These are phyloP conservation scores for Wickerhamiella cacticola DNA, from an alignment of 805 yeast species.

Conservation along the genomic window DNA sequence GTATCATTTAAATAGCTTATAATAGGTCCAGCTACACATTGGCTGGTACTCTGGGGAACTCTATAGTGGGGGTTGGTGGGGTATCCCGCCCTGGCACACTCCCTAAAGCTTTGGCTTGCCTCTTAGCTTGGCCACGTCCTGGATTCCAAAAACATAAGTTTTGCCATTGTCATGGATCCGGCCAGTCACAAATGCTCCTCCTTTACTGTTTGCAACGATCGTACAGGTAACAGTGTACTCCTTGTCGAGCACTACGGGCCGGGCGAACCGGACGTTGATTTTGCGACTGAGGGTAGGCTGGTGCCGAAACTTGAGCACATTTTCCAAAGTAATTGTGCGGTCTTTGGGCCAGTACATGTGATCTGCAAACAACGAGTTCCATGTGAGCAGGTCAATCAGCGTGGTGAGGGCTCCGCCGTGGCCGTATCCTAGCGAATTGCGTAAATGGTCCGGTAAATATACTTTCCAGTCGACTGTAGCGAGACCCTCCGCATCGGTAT, in stretches of 20 bases:
- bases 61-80: background rate
- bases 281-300: background rate
- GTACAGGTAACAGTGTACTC: slow-evolving; percentile 4
- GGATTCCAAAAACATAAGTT: slow-evolving; percentile 21
- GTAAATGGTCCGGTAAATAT: slow-evolving; percentile 16
- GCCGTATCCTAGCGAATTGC: slow-evolving; percentile 21
- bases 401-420: slow-evolving; percentile 29
- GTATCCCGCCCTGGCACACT: background rate
- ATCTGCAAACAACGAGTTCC: slow-evolving; percentile 21
- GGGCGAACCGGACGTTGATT: slow-evolving; percentile 10
- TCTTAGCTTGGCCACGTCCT: slow-evolving; percentile 24
- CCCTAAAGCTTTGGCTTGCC: background rate
- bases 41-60: too few relatives aligned
- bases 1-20: too few relatives aligned
- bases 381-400: slow-evolving; percentile 21
- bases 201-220: slow-evolving; percentile 21
- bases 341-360: slow-evolving; percentile 21
- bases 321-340: slow-evolving; percentile 12
- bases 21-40: too few relatives aligned
- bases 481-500: slow-evolving; percentile 14
- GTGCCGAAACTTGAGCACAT: slow-evolving; percentile 10
- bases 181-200: slow-evolving; percentile 21
- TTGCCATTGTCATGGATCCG: slow-evolving; percentile 20
- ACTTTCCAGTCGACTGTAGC: slow-evolving; percentile 20
- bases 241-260: slow-evolving; percentile 8